Base-by-base conservation (phyloP, 2,329 filamentous ascomycete species). In the Monosporascus sp. region DNA sequence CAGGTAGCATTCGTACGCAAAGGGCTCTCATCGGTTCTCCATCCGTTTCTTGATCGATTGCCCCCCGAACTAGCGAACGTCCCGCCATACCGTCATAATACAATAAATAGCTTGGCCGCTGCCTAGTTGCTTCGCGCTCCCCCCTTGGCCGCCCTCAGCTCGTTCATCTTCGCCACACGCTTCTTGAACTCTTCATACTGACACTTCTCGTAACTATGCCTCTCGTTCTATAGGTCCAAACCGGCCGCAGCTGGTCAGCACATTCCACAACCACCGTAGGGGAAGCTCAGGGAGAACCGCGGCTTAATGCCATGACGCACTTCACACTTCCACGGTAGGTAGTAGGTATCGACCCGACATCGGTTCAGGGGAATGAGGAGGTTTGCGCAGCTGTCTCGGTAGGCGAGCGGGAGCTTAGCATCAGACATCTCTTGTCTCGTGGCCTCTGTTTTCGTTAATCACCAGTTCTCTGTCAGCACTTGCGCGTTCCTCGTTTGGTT, bases 121-220 rank as follows among this genome's bases (percentile, higher is more conserved):
- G 22, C 62, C 72, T 72, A 96, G 76, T 96, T 97, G 80, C 89
- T 95, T 73, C 93, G 84, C 67, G 82, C 86, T 57, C 90, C 91
- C 54, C 77, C 84, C 82, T 95, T 96, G 56, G 89, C 85, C 62
- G 85, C 92, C 70, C 91, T 83, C 69, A 99, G 76, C 79, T 99
- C 92, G 67, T 97, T 86, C 94, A 99, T 99, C 86, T 96, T 97
- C 69, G 88, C 90, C 60, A 99, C 94, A 54, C 94, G 86, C 82
- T 93, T 90, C 85, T 96, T 96, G 81, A 99, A 99, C 73, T 97
- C 94, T 60, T 89, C 89, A 75, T 99, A 99, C 70, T 99, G 94
- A 83, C 94, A 99, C 74, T 97, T 97, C 73, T 99, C 94, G 80
- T 99, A 99, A 68, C 86, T 88, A 77, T 99, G 94, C 78, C 94